Base-by-base conservation (phyloP, 345 rosid genomes). In the Erysimum cheiranthoides region DNA sequence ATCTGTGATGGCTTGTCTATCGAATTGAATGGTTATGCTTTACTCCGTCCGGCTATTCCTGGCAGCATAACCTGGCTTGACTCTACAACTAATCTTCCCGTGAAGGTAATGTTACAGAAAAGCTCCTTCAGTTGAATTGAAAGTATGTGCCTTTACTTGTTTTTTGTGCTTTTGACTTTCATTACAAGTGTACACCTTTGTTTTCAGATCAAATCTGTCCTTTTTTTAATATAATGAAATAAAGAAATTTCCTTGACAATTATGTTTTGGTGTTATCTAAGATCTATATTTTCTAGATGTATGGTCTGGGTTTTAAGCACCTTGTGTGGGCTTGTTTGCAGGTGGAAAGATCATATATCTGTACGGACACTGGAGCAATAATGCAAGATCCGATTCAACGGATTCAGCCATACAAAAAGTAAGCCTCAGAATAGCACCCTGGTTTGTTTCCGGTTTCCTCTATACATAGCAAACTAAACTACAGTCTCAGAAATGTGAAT, bases 41-140 rank as follows among this genome's bases (percentile, higher is more conserved):
- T 95, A 72, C 80, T 95, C 79, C 97, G 96, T 64, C 93, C 92
- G 11, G 83, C 96, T 56, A 73, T 77, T 70, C 93, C 92, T 73
- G 99, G 99, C 84, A 72, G 86, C 66, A 86, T 85, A 73, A 88
- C 89, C 18, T 95, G 99, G 99, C 92, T 95, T 66, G 96, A 95
- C 86, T 92, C 99, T 64, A 90, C 92, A 61, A 88, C 92, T 34
- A 95, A 95, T 82, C 89, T 82, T 79, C 97, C 93, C 28, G 75
- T 95, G 73, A 92, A 89, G 97, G 99, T 95, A 82, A 58, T 58
- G 43, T 46, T 5, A 51, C 42, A 18, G 58, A 34, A 13, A 61
- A 47, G 52, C 32, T 76, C 66, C 40, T 60, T 39, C 14, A 27
- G 1, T 16, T 57, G 8, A 53, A 43, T 62, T 43, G 13, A 40